A percentile compares a stretch with the other conserved stretches of the same genome.
Conservation (phyloP, 768 basidiomycete species). For the Tricholomella constricta region DNA sequence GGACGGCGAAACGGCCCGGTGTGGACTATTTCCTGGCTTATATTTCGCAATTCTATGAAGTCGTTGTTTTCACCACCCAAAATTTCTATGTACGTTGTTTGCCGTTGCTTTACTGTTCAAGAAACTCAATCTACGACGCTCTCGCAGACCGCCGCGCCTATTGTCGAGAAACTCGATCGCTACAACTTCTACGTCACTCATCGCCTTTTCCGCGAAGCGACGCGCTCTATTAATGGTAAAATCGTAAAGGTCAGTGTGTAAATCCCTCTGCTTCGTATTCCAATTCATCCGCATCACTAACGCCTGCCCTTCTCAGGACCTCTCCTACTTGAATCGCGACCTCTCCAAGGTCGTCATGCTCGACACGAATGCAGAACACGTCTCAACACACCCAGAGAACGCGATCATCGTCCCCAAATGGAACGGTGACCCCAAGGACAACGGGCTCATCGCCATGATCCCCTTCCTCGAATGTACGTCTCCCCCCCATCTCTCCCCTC, state of each 20-base stretch:
- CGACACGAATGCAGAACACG: constrained; percentile 68
- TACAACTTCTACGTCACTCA: constrained; percentile 89
- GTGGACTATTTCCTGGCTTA: constrained; percentile 98
- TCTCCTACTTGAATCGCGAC: constrained; percentile 94
- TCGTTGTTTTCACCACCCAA: constrained; percentile 94
- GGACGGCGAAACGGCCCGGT: constrained; percentile 96
- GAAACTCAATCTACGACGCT: neutral
- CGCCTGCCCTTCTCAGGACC: constrained; percentile 52
- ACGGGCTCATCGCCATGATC: constrained; percentile 86
- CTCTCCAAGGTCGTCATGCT: constrained; percentile 86
- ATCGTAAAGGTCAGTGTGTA: constrained; percentile 71
- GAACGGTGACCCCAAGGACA: constrained; percentile 72
- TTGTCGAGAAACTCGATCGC: constrained; percentile 92
- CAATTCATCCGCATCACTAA: neutral
- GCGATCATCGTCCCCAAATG: constrained; percentile 82
- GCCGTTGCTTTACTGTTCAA: too few relatives aligned
- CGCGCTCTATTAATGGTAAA: constrained; percentile 77
- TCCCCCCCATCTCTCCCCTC: constrained; percentile 20
- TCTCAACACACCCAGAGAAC: constrained; percentile 83
- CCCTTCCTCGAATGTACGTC: constrained; percentile 92
- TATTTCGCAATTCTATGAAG: constrained; percentile 96
- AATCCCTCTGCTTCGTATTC: too few relatives aligned
- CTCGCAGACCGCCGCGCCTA: neutral
- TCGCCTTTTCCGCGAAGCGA: constrained; percentile 91
- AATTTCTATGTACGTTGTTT: constrained; percentile 72